Evolutionary conservation across 345 rosid genomes (phyloP), one percentile per base, ranked within the genome.

Genomic region (Brassica rapa): DNA sequence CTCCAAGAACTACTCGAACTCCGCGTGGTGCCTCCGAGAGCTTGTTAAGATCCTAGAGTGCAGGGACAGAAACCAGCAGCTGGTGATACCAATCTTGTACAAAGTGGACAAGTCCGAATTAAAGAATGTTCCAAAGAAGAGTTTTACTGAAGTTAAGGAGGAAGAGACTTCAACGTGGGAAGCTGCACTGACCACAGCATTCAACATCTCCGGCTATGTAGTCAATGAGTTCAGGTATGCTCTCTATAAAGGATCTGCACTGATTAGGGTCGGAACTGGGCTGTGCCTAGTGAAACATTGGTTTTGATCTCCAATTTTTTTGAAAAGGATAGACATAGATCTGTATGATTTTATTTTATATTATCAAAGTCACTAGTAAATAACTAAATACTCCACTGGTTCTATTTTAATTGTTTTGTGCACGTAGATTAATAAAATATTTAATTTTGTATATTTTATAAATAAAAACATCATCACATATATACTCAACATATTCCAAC

Each of bases 61-160:
- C 21, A 77, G 65, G 9, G 33, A 77, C 1, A 29, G 6, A 15
- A 43, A 33, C 33, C 23, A 72, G 30, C 73, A 84, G 46, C 11
- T 84, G 0, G 86, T 78, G 6, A 2, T 83, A 57, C 86, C 82
- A 0, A 72, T 83, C 57, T 80, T 83, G 39, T 76, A 80, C 68
- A 35, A 65, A 62, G 35, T 80, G 4, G 68, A 66, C n/a, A 82
- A 80, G 23, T 74, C 72, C 0, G 76, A 70, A 4, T 57, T 71
- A 0, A 69, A 77, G 60, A 77, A 77, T n/a, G 67, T 62, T n/a
- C 76, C 74, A 51, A 56, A 5, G 6, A 76, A 76, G 49, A 77
- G 24, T 39, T 83, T 76, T 3, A 46, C 68, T 49, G 69, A 39
- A 32, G 77, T 72, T 60, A 21, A 69, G 1, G 57, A 1, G 16